Evolutionary conservation across 2,329 filamentous ascomycete species (phyloP).

Genomic region (Paraphaeosphaeria minitans): DNA sequence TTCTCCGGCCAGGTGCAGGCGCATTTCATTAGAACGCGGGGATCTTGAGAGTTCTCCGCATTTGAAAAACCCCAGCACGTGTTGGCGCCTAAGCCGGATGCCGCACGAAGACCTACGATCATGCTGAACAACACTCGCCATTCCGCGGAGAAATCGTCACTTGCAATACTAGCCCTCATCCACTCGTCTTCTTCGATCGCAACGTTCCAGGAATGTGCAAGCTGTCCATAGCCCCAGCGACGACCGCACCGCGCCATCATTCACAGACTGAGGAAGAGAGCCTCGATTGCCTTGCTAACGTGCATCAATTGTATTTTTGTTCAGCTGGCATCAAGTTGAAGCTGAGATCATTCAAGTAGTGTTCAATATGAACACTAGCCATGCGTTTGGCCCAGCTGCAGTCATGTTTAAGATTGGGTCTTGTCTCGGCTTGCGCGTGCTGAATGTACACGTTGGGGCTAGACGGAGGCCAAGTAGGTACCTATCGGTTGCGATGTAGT

Average conservation of each 20-base stretch:
- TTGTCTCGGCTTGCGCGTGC: background rate
- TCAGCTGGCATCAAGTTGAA: background rate
- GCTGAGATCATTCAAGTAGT: background rate
- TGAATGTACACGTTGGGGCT: background rate
- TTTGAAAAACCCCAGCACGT: background rate
- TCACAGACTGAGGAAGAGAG: background rate
- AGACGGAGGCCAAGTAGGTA: background rate
- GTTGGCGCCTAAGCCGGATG: background rate
- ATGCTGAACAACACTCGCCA: background rate
- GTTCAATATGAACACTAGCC: background rate
- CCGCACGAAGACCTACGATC: background rate
- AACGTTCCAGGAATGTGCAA: background rate
- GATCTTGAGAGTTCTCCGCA: background rate
- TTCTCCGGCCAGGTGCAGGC: background rate
- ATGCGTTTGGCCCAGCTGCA: background rate
- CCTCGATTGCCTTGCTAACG: background rate
- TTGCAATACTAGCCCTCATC: background rate
- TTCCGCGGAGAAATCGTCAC: background rate
- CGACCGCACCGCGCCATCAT: background rate
- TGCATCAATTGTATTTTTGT: background rate
- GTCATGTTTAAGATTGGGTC: background rate
- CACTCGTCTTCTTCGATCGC: background rate
- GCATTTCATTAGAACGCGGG: background rate
- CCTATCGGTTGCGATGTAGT: background rate
- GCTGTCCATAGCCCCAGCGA: background rate